Base-by-base conservation (phyloP, 2,329 filamentous ascomycete genomes). In the Stagonosporopsis vannaccii region DNA sequence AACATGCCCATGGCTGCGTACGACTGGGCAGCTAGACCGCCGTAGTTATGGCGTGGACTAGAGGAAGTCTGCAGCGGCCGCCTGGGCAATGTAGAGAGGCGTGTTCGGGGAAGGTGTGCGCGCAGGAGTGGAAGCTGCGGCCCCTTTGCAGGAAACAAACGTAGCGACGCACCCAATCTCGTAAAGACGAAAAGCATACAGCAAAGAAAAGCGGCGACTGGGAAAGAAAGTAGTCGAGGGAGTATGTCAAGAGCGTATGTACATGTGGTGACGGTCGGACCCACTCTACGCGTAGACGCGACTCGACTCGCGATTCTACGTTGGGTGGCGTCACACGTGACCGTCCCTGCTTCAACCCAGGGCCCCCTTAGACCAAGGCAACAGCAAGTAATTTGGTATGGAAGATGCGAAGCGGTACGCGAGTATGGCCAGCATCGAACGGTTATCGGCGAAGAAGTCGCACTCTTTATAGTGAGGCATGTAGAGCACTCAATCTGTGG, bases 171-270 rank as follows among this genome's bases (percentile, higher is more conserved):
- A 69, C 72, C 66, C 58, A 70, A 56, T 55, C 63, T 63, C 35
- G 44, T 35, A 36, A 70, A 61, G 33, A 62, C 65, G 59, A 62
- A 54, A 65, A 77, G 73, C 75, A 78, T 77, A 70, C 74, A 77
- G 75, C 67, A 74, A 48, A 73, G 30, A 45, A 74, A 53, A 19
- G 61, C 49, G 23, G 60, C 65, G 33, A 65, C 33, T 47, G 65
- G 51, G 54, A 74, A 69, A 49, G 60, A 64, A 66, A 68, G 40
- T 58, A 65, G 59, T 48, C 66, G 60, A 25, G 61, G 55, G 23
- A 66, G 49, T 25, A 58, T 58, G 55, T 72, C 61, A 37, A 65
- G 53, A 41, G 61, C 49, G 52, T 54, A 55, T 50, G 51, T 55
- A 56, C 70, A 69, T 69, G 55, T 41, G 42, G 30, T 56, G 35